These are phyloP conservation scores for Globisporangium mamillatum DNA, from an alignment of 352 stramenopile genomes.

Conservation along the genomic window DNA sequence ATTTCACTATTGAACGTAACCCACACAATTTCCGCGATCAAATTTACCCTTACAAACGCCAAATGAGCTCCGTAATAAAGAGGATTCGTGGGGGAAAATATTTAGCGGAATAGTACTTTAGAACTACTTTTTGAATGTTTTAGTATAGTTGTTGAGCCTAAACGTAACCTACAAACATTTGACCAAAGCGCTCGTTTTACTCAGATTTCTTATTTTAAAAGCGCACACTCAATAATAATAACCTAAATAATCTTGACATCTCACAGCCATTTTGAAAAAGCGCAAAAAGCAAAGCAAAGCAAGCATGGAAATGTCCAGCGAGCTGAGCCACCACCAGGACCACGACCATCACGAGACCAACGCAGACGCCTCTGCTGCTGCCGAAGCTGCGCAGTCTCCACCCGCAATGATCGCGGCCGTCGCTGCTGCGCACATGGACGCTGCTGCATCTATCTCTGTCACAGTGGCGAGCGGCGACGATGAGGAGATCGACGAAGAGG, in stretches of 20 bases:
- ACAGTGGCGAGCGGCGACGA: neutral
- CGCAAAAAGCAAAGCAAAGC: neutral
- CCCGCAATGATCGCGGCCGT: neutral
- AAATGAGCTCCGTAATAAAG: neutral
- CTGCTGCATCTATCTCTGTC: neutral
- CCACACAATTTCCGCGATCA: neutral
- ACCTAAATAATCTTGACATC: neutral
- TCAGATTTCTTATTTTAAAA: neutral
- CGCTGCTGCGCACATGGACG: neutral
- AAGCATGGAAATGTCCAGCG: neutral
- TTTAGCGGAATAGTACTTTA: no score
- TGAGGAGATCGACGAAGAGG: neutral
- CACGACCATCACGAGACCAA: no score
- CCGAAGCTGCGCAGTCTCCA: neutral
- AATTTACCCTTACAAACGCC: neutral
- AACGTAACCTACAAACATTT: no score
- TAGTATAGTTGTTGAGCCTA: no score
- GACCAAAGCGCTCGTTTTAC: neutral
- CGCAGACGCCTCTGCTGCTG: neutral
- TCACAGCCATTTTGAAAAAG: constrained; percentile 1
- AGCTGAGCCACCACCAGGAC: constrained; percentile 1
- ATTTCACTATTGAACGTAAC: no score
- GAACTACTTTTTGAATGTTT: no score
- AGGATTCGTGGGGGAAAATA: neutral
- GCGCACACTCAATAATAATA: no score